Evolutionary conservation across 2,329 filamentous ascomycete species (phyloP), one percentile per base, ranked within the genome.

Genomic region (Sphaerulina populicola): DNA sequence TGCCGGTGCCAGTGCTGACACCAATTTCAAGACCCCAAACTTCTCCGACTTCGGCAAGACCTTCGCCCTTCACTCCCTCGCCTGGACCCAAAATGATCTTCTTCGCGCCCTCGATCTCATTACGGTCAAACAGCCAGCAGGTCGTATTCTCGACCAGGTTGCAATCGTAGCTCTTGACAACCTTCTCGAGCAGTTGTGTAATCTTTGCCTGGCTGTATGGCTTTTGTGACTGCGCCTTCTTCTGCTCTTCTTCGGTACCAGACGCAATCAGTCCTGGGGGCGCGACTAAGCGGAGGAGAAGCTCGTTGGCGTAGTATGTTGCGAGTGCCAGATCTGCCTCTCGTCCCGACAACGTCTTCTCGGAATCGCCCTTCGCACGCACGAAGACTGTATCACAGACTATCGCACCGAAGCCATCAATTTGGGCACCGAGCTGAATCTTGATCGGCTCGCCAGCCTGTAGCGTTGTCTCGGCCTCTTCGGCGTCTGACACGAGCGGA

Each of bases 1-100:
- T 98, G 69, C 93, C 93, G 56, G 82, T 83, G 59, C 90, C 90
- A 64, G 93, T 75, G 72, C 86, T 93, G 67, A 98, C 81, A 62
- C 91, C 91, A 68, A 96, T 82, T 78, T 98, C 93, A 49, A 98
- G 88, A 71, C 93, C 93, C 93, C 93, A 98, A 55, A 94, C 90
- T 69, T 98, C 93, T 60, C 88, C 85, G 51, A 94, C 74, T 66
- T 94, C 91, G 52, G 93, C 86, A 52, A 82, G 72, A 66, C 93
- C 93, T 56, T 98, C 93, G 51, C 91, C 91, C 76, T 89, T 94
- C 67, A 86, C 82, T 59, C 88, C 88, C 65, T 96, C 89, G 46
- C 83, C 80, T 31, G 89, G 86, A 21, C 88, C 80, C 52, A 98
- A 77, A 60, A 98, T 93, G 66, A 98, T 95, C 82, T 96, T 97